These are phyloP conservation scores for Xylaria sp. DNA, from an alignment of 2,329 filamentous ascomycete species.

Conservation along the genomic window DNA sequence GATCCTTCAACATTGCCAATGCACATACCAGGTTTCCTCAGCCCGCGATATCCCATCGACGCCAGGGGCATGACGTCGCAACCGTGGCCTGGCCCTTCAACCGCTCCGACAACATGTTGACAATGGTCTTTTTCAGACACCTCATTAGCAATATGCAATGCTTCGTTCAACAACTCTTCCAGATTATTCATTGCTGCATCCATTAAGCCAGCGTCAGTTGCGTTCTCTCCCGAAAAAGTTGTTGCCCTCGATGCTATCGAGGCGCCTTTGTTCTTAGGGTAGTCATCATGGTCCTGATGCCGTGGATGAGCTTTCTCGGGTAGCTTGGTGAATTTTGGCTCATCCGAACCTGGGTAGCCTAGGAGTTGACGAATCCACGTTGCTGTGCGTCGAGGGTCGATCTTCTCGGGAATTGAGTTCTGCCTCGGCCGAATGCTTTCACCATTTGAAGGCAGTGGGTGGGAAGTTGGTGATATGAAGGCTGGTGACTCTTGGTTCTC, in stretches of 20 bases:
- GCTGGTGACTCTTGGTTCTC: slow-evolving; percentile 7
- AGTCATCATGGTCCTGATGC: slow-evolving; percentile 24
- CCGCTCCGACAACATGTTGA: slow-evolving; percentile 23
- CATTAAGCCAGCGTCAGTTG: slow-evolving; percentile 28
- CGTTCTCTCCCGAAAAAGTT: slow-evolving; percentile 32
- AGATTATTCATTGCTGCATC: slow-evolving; percentile 40
- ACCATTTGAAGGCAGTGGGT: not conserved
- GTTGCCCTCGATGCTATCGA: slow-evolving; percentile 26
- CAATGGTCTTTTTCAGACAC: slow-evolving; percentile 39
- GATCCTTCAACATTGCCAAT: slow-evolving; percentile 25
- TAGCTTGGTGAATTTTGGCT: slow-evolving; percentile 29
- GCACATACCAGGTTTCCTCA: slow-evolving; percentile 21
- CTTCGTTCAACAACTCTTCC: slow-evolving; percentile 51
- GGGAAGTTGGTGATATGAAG: slow-evolving; percentile 12
- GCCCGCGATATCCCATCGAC: slow-evolving; percentile 7
- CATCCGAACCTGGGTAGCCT: slow-evolving; percentile 19
- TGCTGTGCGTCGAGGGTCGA: slow-evolving; percentile 27
- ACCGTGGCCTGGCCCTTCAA: slow-evolving; percentile 13
- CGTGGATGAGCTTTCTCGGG: slow-evolving; percentile 31
- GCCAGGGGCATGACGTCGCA: slow-evolving; percentile 12
- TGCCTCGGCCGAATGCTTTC: slow-evolving; percentile 8
- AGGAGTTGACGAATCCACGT: slow-evolving; percentile 36
- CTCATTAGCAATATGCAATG: slow-evolving; percentile 47
- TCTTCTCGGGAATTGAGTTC: slow-evolving; percentile 12
- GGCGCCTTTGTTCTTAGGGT: slow-evolving; percentile 9